Conservation (phyloP, 169 alveolate species). For the Eimeria tenella region DNA sequence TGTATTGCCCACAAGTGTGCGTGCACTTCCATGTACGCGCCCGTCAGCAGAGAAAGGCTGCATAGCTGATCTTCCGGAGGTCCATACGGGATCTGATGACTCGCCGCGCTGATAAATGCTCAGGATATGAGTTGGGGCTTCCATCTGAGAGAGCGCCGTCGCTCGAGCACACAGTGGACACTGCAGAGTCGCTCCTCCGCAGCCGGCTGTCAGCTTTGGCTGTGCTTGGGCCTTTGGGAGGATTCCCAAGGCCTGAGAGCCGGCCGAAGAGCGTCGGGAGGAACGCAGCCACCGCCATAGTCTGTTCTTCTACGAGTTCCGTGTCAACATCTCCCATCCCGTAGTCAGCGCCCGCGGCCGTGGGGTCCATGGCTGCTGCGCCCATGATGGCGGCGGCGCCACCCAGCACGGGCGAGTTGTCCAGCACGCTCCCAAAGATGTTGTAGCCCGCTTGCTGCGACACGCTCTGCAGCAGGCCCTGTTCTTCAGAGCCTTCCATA, state of each 20-base stretch:
- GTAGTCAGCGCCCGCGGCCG: not conserved
- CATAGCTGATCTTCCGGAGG: not conserved
- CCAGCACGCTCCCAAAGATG: too few species aligned
- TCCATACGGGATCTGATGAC: not conserved
- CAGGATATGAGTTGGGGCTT: not conserved
- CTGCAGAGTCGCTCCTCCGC: not conserved
- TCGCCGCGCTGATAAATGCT: not conserved
- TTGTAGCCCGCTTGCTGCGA: too few species aligned
- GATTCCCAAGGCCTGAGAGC: not conserved
- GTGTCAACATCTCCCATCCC: too few species aligned
- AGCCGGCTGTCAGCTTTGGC: not conserved
- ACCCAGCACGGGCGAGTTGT: too few species aligned
- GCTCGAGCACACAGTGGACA: not conserved
- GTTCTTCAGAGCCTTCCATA: too few species aligned
- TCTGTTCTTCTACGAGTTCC: not conserved
- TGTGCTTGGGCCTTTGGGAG: not conserved
- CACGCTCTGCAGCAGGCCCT: too few species aligned
- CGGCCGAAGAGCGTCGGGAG: not conserved
- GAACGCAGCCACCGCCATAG: not conserved
- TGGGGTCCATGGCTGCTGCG: not conserved
- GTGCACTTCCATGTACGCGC: not conserved
- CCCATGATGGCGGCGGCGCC: not conserved
- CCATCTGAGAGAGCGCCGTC: not conserved
- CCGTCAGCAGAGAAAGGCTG: not conserved
- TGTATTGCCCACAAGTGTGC: too few species aligned